Base-by-base conservation (phyloP, 768 basidiomycete genomes). In the Sistotremastrum niveocremeum region DNA sequence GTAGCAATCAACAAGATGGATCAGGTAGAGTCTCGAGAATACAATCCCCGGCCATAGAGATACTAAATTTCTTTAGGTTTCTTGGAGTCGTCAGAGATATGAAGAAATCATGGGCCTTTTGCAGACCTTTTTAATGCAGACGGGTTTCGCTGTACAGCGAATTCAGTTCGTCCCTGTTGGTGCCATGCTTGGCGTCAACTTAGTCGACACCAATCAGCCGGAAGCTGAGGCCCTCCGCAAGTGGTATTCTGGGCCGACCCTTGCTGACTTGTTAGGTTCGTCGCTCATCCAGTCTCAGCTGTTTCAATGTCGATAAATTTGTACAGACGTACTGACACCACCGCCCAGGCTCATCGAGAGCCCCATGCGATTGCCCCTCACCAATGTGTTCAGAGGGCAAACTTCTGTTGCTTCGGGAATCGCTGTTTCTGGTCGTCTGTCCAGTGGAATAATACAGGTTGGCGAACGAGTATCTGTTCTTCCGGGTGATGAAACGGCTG, bases 1-100 rank as follows among this genome's bases (percentile, higher is more conserved):
- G 81, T 94, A 10, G 91, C 91, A 0, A 71, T 99, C 48, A 99
- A 98, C 67, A 99, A 99, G 64, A 66, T 99, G 35, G 95, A 99
- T 60, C 75, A 83, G 62, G 93, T 90, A 46, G 45, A 71, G 62
- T 28, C 5, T 37, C 28, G 6, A 38, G 44, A 36, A 11, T 11
- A 6, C 31, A 32, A 6, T 29, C 34, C 42, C 44, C 12, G 5
- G 39, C 3, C 37, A 41, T 41, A 7, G 35, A 7, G n/a, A 38
- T 36, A 33, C 32, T 42, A 10, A 34, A 40, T 37, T 41, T 12
- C 29, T 33, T 1, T 10, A 97, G 91, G 91, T 97, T n/a, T 65
- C 76, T 43, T 98, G 90, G 89, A 74, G 77, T 4, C 69, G 78
- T 55, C 69, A 70, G 45, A 81, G 95, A 38, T 99, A 87, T 57